Conservation (phyloP, 768 basidiomycete species). For the Suillus cothurnatus region DNA sequence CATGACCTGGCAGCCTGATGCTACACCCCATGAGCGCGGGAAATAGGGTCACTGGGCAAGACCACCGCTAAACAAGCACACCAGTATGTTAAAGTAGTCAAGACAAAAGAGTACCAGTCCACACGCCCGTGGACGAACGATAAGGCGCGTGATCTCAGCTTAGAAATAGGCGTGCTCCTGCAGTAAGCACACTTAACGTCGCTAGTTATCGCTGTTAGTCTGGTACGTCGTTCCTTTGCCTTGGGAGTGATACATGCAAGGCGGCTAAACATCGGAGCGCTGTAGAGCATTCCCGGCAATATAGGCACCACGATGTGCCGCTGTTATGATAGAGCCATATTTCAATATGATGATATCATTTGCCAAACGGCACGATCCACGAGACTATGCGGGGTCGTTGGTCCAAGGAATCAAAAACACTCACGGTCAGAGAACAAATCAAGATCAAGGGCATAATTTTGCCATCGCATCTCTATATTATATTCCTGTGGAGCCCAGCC, state of each 20-base stretch:
- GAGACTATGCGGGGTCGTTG: not conserved
- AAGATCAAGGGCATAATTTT: not conserved
- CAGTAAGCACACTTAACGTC: not conserved
- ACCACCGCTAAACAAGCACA: not conserved
- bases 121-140: not conserved
- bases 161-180: not conserved
- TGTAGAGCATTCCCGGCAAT: not conserved
- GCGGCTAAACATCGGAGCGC: not conserved
- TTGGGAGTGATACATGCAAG: not conserved
- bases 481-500: constrained; percentile 22
- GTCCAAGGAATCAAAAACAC: not conserved
- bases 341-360: not conserved
- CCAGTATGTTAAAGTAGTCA: not conserved
- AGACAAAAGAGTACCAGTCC: not conserved
- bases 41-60: not conserved
- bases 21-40: not conserved
- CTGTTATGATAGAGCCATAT: not conserved
- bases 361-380: not conserved
- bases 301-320: no score
- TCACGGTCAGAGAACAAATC: not conserved
- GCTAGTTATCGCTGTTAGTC: no score
- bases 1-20: not conserved
- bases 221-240: no score
- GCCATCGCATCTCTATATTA: not conserved
- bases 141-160: not conserved